phyloP scores from a whole-genome alignment of 2,329 filamentous ascomycete genomes.

The Aspergillus transmontanensis region DNA sequence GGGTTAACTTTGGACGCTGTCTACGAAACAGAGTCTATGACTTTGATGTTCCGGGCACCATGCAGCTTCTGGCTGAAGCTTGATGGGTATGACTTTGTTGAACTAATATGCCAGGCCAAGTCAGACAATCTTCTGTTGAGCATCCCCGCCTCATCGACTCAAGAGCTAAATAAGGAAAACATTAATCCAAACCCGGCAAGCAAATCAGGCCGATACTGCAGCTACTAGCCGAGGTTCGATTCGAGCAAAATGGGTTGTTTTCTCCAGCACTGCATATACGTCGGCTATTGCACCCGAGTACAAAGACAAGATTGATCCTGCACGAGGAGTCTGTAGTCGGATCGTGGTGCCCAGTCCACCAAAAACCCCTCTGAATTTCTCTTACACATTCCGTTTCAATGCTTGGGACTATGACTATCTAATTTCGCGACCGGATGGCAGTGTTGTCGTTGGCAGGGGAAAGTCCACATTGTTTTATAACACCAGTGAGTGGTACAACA shows the following conservation, averaged over 20 bases:
- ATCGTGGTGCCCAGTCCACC: slow-evolving; percentile 30
- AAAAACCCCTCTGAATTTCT: slow-evolving; percentile 37
- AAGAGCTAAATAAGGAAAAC: too few relatives aligned
- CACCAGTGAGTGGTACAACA: slow-evolving; percentile 48
- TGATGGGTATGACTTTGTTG: too few relatives aligned
- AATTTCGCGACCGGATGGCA: slow-evolving; percentile 57
- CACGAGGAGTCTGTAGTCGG: slow-evolving; percentile 58
- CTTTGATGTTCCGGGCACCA: too few relatives aligned
- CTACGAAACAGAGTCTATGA: too few relatives aligned
- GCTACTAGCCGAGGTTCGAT: slow-evolving; percentile 76
- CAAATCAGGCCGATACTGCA: too few relatives aligned
- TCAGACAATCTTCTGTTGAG: too few relatives aligned
- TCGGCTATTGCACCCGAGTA: slow-evolving; percentile 72
- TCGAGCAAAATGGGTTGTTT: slow-evolving; percentile 63
- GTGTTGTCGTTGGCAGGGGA: slow-evolving; percentile 65
- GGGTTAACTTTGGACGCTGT: too few relatives aligned
- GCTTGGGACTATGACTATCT: slow-evolving; percentile 67
- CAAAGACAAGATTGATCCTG: slow-evolving; percentile 72
- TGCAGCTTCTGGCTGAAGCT: too few relatives aligned
- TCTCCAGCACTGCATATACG: slow-evolving; percentile 85
- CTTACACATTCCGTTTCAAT: slow-evolving; percentile 64
- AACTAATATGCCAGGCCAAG: too few relatives aligned
- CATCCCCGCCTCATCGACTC: too few relatives aligned
- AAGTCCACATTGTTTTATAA: slow-evolving; percentile 47
- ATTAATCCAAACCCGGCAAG: too few relatives aligned